A percentile compares a stretch with the other conserved stretches of the same genome.
Evolutionary conservation across 2,329 filamentous ascomycete genomes (phyloP).

Genomic region (Magnaporthiopsis incrustans): DNA sequence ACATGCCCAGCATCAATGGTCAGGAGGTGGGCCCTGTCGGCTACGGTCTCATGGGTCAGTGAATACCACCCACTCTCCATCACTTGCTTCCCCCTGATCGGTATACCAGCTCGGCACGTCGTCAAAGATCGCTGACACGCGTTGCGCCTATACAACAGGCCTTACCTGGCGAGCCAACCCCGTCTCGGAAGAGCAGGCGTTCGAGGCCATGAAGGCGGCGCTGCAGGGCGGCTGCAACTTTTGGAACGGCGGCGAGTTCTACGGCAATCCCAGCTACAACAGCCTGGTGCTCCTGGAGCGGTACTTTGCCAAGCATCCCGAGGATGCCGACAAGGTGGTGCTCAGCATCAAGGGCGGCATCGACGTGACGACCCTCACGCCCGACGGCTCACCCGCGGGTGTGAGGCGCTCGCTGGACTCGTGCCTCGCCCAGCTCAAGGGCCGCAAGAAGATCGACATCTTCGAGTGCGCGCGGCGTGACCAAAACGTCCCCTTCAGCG

Average conservation of each 20-base stretch:
- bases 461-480: constrained; percentile 54
- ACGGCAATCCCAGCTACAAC: constrained; percentile 51
- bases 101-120: too few species aligned
- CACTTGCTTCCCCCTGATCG: neutral
- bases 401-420: constrained; percentile 52
- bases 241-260: constrained; percentile 61
- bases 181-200: constrained; percentile 36
- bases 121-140: neutral
- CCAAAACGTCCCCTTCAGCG: constrained; percentile 33
- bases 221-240: constrained; percentile 34
- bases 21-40: constrained; percentile 21
- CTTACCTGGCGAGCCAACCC: constrained; percentile 34
- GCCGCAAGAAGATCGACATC: constrained; percentile 51
- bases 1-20: constrained; percentile 16
- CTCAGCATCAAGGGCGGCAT: constrained; percentile 54
- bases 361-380: constrained; percentile 63
- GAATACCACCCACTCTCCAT: neutral
- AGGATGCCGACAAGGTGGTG: constrained; percentile 53
- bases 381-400: constrained; percentile 46
- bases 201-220: constrained; percentile 48
- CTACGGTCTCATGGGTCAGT: constrained; percentile 24
- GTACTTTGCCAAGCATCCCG: constrained; percentile 57
- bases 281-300: constrained; percentile 48
- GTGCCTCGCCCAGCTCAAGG: constrained; percentile 40
- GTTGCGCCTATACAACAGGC: constrained; percentile 20